A percentile compares a stretch with the other conserved stretches of the same genome.
phyloP scores from a whole-genome alignment of 1,284 basidiomycete species.

The Tremellales sp. region DNA sequence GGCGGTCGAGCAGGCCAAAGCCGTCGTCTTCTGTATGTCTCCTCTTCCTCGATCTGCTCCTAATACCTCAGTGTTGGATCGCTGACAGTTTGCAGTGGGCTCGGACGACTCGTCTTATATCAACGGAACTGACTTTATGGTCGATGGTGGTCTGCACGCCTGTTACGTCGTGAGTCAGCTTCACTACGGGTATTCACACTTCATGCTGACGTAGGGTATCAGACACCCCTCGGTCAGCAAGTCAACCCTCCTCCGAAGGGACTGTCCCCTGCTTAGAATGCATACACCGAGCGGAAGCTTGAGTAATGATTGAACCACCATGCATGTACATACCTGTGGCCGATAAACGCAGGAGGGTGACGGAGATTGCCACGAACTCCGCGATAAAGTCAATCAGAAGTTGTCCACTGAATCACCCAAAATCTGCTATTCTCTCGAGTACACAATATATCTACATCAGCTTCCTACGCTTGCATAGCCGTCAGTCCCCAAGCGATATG shows the following conservation, averaged over 20 bases:
- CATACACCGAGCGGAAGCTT: neutral
- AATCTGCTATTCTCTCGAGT: neutral
- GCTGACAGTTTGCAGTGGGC: constrained; percentile 38
- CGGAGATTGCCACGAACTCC: neutral
- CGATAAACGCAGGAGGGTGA: neutral
- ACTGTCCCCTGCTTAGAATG: constrained; percentile 4
- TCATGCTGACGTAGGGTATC: neutral
- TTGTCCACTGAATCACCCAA: neutral
- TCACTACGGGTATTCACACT: neutral
- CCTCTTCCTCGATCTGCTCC: neutral
- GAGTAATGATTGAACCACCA: neutral
- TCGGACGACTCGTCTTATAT: constrained; percentile 52
- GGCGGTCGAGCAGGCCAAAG: constrained; percentile 88
- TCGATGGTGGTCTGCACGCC: constrained; percentile 83
- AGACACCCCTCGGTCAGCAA: constrained; percentile 16
- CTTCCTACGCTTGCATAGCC: neutral
- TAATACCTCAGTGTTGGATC: neutral
- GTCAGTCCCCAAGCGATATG: neutral
- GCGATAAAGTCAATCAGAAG: neutral
- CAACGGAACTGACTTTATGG: constrained; percentile 86
- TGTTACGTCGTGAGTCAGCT: constrained; percentile 65
- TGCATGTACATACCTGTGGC: neutral
- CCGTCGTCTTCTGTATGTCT: constrained; percentile 78
- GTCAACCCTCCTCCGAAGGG: constrained; percentile 7
- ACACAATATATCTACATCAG: too few species aligned